phyloP scores from a whole-genome alignment of 768 basidiomycete species.

The Cystobasidium tubakii region DNA sequence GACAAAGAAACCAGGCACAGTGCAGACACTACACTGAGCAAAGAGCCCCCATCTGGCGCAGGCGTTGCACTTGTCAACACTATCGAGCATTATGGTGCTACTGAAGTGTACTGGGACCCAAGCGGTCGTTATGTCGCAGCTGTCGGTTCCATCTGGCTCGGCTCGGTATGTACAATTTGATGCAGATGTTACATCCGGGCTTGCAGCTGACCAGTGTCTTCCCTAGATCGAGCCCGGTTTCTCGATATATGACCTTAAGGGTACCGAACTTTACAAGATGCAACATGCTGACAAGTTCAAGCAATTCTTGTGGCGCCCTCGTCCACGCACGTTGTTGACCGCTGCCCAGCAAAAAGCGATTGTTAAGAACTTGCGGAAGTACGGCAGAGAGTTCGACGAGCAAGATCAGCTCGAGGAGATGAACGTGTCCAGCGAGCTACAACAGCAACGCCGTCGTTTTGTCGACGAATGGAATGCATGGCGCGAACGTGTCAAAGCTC shows the following conservation, averaged over 20 bases:
- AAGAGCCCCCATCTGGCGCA: slow-evolving; percentile 65
- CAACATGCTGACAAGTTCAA: slow-evolving; percentile 90
- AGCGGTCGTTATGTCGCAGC: slow-evolving; percentile 87
- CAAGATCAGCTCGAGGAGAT: slow-evolving; percentile 94
- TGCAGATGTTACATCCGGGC: neutral
- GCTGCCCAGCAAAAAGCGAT: slow-evolving; percentile 83
- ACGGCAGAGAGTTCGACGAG: slow-evolving; percentile 85
- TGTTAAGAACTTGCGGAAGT: slow-evolving; percentile 82
- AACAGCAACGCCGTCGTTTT: slow-evolving; percentile 79
- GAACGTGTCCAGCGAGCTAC: slow-evolving; percentile 85
- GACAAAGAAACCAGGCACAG: slow-evolving; percentile 58
- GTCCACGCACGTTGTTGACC: slow-evolving; percentile 77
- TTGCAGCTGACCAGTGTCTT: slow-evolving; percentile 24
- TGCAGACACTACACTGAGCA: slow-evolving; percentile 51
- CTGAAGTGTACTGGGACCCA: slow-evolving; percentile 98
- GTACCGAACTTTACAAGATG: slow-evolving; percentile 78
- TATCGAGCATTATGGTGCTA: slow-evolving; percentile 92
- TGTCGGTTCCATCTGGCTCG: slow-evolving; percentile 89
- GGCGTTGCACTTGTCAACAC: slow-evolving; percentile 78
- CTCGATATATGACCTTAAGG: slow-evolving; percentile 95
- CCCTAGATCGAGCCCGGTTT: slow-evolving; percentile 88
- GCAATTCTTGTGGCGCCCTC: slow-evolving; percentile 96
- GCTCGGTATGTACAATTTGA: slow-evolving; percentile 61
- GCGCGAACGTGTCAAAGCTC: slow-evolving; percentile 66
- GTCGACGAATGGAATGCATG: slow-evolving; percentile 99